These are phyloP conservation scores for Boletus rubescentipes DNA, from an alignment of 768 basidiomycete species.

Conservation along the genomic window DNA sequence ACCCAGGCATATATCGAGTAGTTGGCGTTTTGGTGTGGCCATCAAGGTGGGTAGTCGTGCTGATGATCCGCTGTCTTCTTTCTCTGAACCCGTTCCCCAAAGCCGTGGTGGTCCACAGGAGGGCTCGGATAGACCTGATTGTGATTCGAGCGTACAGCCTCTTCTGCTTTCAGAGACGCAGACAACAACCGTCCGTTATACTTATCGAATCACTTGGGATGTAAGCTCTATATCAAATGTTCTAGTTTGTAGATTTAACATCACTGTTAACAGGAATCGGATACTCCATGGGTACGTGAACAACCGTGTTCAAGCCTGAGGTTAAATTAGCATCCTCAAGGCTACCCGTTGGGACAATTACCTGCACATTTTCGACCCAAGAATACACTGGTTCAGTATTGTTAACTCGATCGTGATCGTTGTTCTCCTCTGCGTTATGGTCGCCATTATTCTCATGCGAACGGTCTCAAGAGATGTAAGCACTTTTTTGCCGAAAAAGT, in stretches of 20 bases:
- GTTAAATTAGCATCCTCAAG: conserved; percentile 39
- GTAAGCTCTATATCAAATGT: conserved; percentile 41
- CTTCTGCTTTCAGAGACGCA: conserved; percentile 61
- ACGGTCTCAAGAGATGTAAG: conserved; percentile 86
- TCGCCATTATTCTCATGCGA: conserved; percentile 84
- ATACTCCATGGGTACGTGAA: conserved; percentile 71
- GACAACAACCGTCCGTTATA: conserved; percentile 71
- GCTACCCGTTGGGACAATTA: conserved; percentile 97
- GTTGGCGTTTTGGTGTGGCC: conserved; percentile 94
- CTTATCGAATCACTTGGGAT: conserved; percentile 86
- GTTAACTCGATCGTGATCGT: conserved; percentile 92
- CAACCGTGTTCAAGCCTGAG: background rate
- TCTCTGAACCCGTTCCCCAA: conserved; percentile 5
- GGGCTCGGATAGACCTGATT: conserved; percentile 41
- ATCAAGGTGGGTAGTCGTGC: conserved; percentile 34
- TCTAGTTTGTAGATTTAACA: conserved; percentile 2
- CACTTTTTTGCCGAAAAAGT: background rate
- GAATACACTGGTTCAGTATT: conserved; percentile 96
- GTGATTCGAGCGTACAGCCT: conserved; percentile 46
- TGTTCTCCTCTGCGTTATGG: conserved; percentile 89
- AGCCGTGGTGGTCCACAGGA: conserved; percentile 68
- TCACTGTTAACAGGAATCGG: conserved; percentile 60
- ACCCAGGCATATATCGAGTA: conserved; percentile 71
- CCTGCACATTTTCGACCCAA: conserved; percentile 88
- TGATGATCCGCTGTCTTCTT: background rate